Evolutionary conservation across 2,329 filamentous ascomycete genomes (phyloP).

Genomic region (Trichoderma atroviride): DNA sequence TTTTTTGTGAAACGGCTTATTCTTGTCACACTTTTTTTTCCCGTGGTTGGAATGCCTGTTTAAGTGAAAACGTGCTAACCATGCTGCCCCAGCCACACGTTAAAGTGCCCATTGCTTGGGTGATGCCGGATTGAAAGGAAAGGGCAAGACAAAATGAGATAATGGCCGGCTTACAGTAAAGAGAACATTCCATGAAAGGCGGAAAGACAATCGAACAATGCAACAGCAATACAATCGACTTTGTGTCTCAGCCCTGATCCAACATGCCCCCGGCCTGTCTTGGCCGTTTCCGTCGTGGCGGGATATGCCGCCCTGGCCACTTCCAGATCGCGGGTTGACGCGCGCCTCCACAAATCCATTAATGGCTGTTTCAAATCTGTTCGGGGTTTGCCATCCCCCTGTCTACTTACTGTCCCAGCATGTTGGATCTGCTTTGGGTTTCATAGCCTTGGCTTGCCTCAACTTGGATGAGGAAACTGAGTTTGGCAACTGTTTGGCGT

Average conservation of each 20-base stretch:
- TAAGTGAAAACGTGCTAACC: neutral
- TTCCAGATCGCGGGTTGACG: constrained; percentile 5
- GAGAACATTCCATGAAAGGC: constrained; percentile 9
- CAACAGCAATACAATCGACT: neutral
- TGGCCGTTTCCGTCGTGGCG: constrained; percentile 17
- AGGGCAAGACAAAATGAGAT: neutral
- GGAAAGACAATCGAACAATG: neutral
- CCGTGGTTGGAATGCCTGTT: constrained; percentile 4
- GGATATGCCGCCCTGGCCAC: neutral
- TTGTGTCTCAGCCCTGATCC: constrained; percentile 5
- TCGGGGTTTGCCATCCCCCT: neutral
- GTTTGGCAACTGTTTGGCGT: neutral
- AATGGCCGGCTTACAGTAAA: neutral
- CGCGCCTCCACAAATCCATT: constrained; percentile 20
- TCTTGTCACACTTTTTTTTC: neutral
- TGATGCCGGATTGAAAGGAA: neutral
- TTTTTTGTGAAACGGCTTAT: neutral
- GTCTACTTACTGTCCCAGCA: neutral
- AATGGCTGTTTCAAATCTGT: constrained; percentile 12
- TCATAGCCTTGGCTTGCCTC: neutral
- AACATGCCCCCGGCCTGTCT: constrained; percentile 5
- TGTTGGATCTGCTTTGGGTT: constrained; percentile 3
- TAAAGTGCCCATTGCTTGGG: neutral
- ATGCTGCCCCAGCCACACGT: constrained; percentile 5
- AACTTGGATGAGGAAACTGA: neutral